Conservation (phyloP, 192 early-diverging fungal genomes). For the Linnemannia hyalina region DNA sequence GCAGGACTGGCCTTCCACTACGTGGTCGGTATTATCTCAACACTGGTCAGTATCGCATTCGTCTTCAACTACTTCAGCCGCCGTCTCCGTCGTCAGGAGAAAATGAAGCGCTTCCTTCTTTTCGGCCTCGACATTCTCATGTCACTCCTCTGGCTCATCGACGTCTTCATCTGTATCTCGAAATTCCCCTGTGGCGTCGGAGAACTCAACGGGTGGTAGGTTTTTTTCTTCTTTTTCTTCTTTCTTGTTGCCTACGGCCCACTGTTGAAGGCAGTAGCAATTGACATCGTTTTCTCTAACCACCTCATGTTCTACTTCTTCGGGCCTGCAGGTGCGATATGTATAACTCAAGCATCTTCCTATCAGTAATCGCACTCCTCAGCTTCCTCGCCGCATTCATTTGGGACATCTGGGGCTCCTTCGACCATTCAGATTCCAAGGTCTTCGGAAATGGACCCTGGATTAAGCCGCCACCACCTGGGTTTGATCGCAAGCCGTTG, state of each 20-base stretch:
- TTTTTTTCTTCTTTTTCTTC: neutral
- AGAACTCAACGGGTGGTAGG: conserved; percentile 47
- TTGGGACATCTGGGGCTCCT: conserved; percentile 54
- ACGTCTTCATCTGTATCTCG: conserved; percentile 50
- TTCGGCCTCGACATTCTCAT: conserved; percentile 51
- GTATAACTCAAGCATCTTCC: conserved; percentile 49
- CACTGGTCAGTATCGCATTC: conserved; percentile 27
- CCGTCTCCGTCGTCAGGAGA: conserved; percentile 20
- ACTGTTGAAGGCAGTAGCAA: neutral
- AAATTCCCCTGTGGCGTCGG: conserved; percentile 54
- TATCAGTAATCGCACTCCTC: conserved; percentile 25
- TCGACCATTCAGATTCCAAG: conserved; percentile 30
- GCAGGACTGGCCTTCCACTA: conserved; percentile 45
- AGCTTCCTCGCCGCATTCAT: conserved; percentile 33
- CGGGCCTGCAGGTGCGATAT: conserved; percentile 43
- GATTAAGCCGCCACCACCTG: conserved; percentile 43
- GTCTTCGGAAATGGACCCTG: conserved; percentile 8
- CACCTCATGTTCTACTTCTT: neutral
- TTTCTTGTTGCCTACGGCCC: neutral
- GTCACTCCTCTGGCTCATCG: conserved; percentile 40
- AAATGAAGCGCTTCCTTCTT: conserved; percentile 49
- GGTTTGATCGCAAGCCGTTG: conserved; percentile 17
- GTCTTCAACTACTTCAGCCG: conserved; percentile 48
- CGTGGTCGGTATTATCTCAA: conserved; percentile 31
- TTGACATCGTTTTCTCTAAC: neutral